phyloP scores from a whole-genome alignment of 495 filamentous ascomycete genomes.

The Evernia prunastri region DNA sequence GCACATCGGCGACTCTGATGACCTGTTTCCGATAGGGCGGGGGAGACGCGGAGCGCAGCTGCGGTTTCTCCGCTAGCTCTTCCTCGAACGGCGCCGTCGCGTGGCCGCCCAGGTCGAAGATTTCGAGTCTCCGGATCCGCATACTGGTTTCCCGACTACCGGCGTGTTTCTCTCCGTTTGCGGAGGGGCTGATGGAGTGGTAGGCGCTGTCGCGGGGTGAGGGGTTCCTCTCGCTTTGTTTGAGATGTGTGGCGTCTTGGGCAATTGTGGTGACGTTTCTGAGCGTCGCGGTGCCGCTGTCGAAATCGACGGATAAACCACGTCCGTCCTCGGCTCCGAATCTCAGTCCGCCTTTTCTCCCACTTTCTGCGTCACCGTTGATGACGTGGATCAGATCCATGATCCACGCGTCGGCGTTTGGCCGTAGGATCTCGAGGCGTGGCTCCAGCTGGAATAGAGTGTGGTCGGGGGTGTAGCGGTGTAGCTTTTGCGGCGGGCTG shows the following conservation, averaged over 20 bases:
- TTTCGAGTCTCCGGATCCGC: neutral
- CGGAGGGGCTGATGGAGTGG: neutral
- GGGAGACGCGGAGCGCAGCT: neutral
- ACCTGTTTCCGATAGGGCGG: neutral
- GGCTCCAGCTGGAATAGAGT: conserved; percentile 1
- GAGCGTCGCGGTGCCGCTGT: neutral
- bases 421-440: neutral
- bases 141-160: neutral
- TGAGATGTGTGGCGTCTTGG: neutral
- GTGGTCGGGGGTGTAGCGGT: conserved; percentile 1
- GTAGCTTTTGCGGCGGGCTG: neutral
- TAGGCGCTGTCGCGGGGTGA: neutral
- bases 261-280: neutral
- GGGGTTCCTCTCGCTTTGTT: neutral
- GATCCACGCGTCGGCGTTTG: neutral
- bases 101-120: neutral
- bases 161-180: neutral
- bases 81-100: neutral
- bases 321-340: neutral
- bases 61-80: neutral
- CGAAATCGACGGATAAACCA: neutral
- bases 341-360: neutral
- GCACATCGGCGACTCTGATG: neutral
- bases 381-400: neutral
- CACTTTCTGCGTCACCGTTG: neutral